These are phyloP conservation scores for Aristolochia contorta DNA, from an alignment of 164 flowering plant species.

Conservation along the genomic window DNA sequence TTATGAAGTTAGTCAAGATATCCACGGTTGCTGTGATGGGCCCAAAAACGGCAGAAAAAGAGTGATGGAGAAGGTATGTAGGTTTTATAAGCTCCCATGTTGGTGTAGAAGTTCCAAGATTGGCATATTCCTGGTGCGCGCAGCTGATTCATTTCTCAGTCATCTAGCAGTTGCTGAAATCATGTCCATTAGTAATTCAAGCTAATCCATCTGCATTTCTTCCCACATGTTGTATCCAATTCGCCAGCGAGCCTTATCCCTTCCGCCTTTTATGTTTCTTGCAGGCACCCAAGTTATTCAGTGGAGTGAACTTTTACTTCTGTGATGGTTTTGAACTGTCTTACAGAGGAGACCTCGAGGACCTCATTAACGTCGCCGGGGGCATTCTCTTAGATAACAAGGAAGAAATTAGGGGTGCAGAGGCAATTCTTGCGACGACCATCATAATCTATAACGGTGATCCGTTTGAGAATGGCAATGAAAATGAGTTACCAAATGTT, in stretches of 20 bases:
- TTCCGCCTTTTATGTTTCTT: background rate
- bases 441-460: slow-evolving; percentile 36
- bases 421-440: slow-evolving; percentile 6
- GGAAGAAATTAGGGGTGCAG: slow-evolving; percentile 2
- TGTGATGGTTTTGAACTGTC: slow-evolving; percentile 33
- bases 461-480: slow-evolving; percentile 11
- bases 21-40: slow-evolving; percentile 49
- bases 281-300: slow-evolving; percentile 53
- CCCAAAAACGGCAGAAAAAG: slow-evolving; percentile 57
- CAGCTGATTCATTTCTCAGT: no score
- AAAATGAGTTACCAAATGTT: no score
- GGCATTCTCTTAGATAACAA: slow-evolving; percentile 21
- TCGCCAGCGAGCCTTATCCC: background rate
- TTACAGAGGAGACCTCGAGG: slow-evolving; percentile 30
- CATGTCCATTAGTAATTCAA: background rate
- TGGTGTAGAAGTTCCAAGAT: no score
- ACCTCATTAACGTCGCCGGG: slow-evolving; percentile 34
- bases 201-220: background rate
- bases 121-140: no score
- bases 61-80: slow-evolving; percentile 28
- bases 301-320: slow-evolving; percentile 32
- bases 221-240: background rate
- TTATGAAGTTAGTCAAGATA: slow-evolving; percentile 46
- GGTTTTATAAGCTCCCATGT: no score
- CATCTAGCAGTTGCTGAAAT: no score